Evolutionary conservation across 768 basidiomycete genomes (phyloP).

Genomic region (Boletus speciosus): DNA sequence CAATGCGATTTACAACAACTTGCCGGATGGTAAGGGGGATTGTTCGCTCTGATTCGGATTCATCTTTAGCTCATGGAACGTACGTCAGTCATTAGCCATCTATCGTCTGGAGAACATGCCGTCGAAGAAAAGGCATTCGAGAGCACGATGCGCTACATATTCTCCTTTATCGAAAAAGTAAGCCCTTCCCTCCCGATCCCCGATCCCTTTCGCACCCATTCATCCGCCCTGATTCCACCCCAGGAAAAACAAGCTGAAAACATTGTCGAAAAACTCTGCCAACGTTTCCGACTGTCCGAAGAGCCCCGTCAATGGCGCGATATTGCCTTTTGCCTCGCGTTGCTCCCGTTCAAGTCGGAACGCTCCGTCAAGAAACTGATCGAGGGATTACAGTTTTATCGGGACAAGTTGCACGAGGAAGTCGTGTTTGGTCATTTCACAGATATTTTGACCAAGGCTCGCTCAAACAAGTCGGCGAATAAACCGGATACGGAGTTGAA

Average conservation of each 20-base stretch:
- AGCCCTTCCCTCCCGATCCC: slow-evolving; percentile 5
- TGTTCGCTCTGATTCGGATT: not conserved
- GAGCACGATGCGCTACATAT: slow-evolving; percentile 91
- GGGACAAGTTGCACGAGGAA: slow-evolving; percentile 92
- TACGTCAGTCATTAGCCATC: slow-evolving; percentile 81
- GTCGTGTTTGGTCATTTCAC: slow-evolving; percentile 76
- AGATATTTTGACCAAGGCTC: slow-evolving; percentile 90
- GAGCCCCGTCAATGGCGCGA: slow-evolving; percentile 96
- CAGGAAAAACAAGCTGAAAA: slow-evolving; percentile 98
- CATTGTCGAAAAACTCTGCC: slow-evolving; percentile 96
- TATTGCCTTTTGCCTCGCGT: slow-evolving; percentile 90
- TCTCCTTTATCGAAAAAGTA: slow-evolving; percentile 95
- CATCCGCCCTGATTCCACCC: not conserved
- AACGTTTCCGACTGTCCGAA: slow-evolving; percentile 84
- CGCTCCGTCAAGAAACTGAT: slow-evolving; percentile 94
- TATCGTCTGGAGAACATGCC: slow-evolving; percentile 86
- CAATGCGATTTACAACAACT: slow-evolving; percentile 97
- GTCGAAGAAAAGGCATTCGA: slow-evolving; percentile 93
- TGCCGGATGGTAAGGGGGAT: slow-evolving; percentile 76
- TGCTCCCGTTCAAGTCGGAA: slow-evolving; percentile 96
- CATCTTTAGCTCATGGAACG: slow-evolving; percentile 3
- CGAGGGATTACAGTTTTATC: slow-evolving; percentile 88
- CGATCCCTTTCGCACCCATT: not conserved
- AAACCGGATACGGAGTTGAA: slow-evolving; percentile 92
- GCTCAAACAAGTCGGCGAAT: slow-evolving; percentile 86